These are phyloP conservation scores for Populus ilicifolia DNA, from an alignment of 345 rosid genomes.

Conservation along the genomic window DNA sequence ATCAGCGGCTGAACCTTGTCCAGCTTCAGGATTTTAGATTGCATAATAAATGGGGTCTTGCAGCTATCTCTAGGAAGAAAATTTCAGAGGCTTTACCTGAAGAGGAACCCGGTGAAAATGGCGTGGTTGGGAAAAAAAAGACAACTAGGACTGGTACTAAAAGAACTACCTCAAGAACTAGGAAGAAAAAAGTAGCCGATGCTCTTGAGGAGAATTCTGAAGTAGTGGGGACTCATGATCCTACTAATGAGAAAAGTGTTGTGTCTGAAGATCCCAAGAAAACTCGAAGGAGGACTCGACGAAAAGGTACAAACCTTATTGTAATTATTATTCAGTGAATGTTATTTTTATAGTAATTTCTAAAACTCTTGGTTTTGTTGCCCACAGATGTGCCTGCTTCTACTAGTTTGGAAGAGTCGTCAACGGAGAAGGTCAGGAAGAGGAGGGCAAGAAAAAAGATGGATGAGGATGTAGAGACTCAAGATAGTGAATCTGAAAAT, in stretches of 20 bases:
- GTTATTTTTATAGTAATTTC: background rate
- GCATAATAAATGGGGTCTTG: slow-evolving; percentile 42
- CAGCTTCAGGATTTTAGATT: slow-evolving; percentile 41
- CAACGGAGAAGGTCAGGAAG: slow-evolving; percentile 47
- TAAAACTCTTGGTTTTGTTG: slow-evolving; percentile 6
- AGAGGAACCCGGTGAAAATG: slow-evolving; percentile 43
- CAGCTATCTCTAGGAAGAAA: slow-evolving; percentile 54
- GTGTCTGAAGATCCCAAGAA: slow-evolving; percentile 28
- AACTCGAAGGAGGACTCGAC: slow-evolving; percentile 33
- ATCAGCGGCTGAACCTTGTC: slow-evolving; percentile 32
- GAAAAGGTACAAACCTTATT: slow-evolving; percentile 39
- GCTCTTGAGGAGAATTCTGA: slow-evolving; percentile 33
- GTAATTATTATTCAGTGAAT: background rate
- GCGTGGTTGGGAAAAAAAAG: slow-evolving; percentile 40
- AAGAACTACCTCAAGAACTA: slow-evolving; percentile 37
- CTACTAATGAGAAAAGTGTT: slow-evolving; percentile 26
- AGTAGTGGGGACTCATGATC: slow-evolving; percentile 21
- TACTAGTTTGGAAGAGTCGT: slow-evolving; percentile 39
- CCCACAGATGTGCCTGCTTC: slow-evolving; percentile 39
- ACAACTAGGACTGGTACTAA: slow-evolving; percentile 36
- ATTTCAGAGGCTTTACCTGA: slow-evolving; percentile 34
- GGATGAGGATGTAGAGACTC: slow-evolving; percentile 35
- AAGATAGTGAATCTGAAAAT: slow-evolving; percentile 43
- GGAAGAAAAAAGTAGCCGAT: slow-evolving; percentile 52
- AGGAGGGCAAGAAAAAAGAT: slow-evolving; percentile 37